These are phyloP conservation scores for Linnemannia zychae DNA, from an alignment of 192 early-diverging fungal genomes.

Conservation along the genomic window DNA sequence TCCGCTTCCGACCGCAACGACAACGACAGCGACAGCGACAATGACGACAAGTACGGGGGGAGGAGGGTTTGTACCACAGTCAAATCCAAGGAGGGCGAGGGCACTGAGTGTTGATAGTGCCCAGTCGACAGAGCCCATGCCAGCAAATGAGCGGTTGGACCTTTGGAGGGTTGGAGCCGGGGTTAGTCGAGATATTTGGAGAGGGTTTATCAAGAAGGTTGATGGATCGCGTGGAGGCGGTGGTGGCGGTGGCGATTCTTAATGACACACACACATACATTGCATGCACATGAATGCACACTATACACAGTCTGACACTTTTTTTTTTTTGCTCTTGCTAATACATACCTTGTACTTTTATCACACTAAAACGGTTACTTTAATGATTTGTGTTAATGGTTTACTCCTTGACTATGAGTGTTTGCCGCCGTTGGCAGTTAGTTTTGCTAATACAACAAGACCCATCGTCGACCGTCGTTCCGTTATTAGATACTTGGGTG, in stretches of 20 bases:
- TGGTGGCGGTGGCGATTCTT: constrained; percentile 13
- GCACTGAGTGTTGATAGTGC: constrained; percentile 51
- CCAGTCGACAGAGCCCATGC: constrained; percentile 36
- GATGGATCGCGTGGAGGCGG: constrained; percentile 10
- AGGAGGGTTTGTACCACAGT: constrained; percentile 31
- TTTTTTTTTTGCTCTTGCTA: too few species aligned
- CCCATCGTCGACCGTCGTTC: too few species aligned
- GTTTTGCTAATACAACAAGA: too few species aligned
- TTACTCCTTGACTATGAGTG: too few species aligned
- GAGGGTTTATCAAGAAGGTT: constrained; percentile 49
- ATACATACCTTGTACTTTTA: too few species aligned
- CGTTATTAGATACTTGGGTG: too few species aligned
- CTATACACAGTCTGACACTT: too few species aligned
- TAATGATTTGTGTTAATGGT: too few species aligned
- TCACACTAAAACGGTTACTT: too few species aligned
- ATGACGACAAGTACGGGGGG: neutral
- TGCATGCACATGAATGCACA: too few species aligned
- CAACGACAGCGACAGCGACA: neutral
- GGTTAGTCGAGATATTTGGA: constrained; percentile 50
- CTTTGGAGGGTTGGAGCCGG: constrained; percentile 48
- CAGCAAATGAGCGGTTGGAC: constrained; percentile 39
- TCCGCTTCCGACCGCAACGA: neutral
- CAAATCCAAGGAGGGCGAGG: constrained; percentile 22
- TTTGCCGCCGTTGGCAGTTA: too few species aligned
- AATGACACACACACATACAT: neutral